These are phyloP conservation scores for Ustilago trichophora DNA, from an alignment of 1,284 basidiomycete genomes.

Conservation along the genomic window DNA sequence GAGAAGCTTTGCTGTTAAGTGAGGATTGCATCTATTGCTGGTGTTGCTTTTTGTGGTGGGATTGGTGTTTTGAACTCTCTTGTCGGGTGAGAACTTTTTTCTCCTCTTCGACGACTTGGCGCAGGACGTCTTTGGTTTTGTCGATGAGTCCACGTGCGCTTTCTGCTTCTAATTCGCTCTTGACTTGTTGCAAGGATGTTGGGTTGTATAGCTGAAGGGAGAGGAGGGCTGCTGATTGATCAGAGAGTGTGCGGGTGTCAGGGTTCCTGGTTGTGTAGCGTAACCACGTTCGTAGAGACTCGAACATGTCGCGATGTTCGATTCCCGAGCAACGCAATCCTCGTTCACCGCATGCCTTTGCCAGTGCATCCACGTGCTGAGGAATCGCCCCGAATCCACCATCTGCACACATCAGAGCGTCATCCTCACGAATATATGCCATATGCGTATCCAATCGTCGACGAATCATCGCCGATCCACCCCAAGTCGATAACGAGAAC, in stretches of 20 bases:
- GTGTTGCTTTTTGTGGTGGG: slow-evolving; percentile 19
- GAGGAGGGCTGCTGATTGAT: slow-evolving; percentile 30
- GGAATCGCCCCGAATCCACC: slow-evolving; percentile 14
- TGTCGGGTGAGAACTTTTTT: slow-evolving; percentile 36
- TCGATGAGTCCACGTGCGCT: slow-evolving; percentile 37
- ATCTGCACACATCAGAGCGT: slow-evolving; percentile 39
- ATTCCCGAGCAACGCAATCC: slow-evolving; percentile 44
- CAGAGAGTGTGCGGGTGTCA: slow-evolving; percentile 5
- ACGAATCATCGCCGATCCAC: slow-evolving; percentile 36
- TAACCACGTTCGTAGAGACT: slow-evolving; percentile 32
- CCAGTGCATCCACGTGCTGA: slow-evolving; percentile 38
- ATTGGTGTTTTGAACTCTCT: slow-evolving; percentile 13
- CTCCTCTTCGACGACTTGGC: slow-evolving; percentile 55
- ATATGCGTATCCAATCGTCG: slow-evolving; percentile 48
- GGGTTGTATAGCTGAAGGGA: slow-evolving; percentile 48
- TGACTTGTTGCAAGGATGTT: slow-evolving; percentile 13
- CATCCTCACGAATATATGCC: slow-evolving; percentile 47
- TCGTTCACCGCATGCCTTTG: slow-evolving; percentile 53
- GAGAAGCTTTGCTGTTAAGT: neutral
- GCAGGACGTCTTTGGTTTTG: slow-evolving; percentile 54
- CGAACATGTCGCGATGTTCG: slow-evolving; percentile 30
- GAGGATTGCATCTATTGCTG: slow-evolving; percentile 2
- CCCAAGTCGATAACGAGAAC: slow-evolving; percentile 54
- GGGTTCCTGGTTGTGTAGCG: slow-evolving; percentile 32
- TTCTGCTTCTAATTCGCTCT: slow-evolving; percentile 24